phyloP scores from a whole-genome alignment of 768 basidiomycete species.

The Termitomyces sp. region DNA sequence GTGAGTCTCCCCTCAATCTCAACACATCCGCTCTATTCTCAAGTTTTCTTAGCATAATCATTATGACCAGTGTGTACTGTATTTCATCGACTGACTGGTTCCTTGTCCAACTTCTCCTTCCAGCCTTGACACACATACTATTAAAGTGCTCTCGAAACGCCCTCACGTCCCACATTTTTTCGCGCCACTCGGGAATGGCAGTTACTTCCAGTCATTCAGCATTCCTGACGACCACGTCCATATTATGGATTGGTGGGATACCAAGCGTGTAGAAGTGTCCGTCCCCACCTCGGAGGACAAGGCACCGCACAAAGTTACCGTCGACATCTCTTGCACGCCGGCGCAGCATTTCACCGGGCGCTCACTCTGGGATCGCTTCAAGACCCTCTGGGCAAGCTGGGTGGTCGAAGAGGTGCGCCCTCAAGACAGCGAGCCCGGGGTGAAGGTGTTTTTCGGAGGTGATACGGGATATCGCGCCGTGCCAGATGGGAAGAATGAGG shows the following conservation, averaged over 20 bases:
- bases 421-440: conserved; percentile 1
- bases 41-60: conserved; percentile 41
- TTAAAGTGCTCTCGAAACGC: conserved; percentile 34
- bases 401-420: conserved; percentile 49
- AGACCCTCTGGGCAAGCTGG: conserved; percentile 69
- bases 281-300: conserved; percentile 12
- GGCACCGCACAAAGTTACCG: conserved; percentile 18
- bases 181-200: conserved; percentile 53
- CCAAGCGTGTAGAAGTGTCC: conserved; percentile 35
- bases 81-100: background rate
- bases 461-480: conserved; percentile 66
- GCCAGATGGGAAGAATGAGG: conserved; percentile 44
- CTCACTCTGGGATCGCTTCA: conserved; percentile 47
- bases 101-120: background rate
- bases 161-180: conserved; percentile 49
- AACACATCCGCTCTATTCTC: background rate
- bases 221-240: conserved; percentile 40
- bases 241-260: conserved; percentile 68
- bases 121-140: conserved; percentile 46
- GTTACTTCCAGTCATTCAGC: conserved; percentile 39
- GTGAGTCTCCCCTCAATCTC: conserved; percentile 29
- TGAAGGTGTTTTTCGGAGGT: conserved; percentile 62
- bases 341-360: conserved; percentile 65
- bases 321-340: conserved; percentile 59
- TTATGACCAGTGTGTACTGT: conserved; percentile 44